Base-by-base conservation (phyloP, 2,329 filamentous ascomycete genomes). In the Aspergillus cejpii region DNA sequence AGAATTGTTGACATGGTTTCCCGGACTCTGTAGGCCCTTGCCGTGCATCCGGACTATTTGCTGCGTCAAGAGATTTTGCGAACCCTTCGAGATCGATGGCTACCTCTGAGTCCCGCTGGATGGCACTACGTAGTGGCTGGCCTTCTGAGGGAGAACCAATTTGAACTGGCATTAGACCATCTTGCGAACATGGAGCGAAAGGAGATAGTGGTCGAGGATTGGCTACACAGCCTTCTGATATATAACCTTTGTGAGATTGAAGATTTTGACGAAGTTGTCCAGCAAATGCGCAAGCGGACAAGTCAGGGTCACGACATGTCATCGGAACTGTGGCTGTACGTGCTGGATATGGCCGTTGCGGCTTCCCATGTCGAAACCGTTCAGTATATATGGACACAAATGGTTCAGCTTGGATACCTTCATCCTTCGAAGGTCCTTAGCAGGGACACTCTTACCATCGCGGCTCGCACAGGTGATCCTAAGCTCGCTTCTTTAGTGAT, bases 1-100 rank as follows among this genome's bases (percentile, higher is more conserved):
- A 17, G 31, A 19, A 5, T 19, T 6, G 2, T 19, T 34, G 31
- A 34, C 31, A 19, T 20, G 17, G 10, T 19, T 15, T 5, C 10
- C 10, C 15, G 8, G 17, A 31, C 21, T 15, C 3, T 12, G 5
- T 51, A 85, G 74, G 83, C 79, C 4, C 73, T 96, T 19, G 80
- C 86, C 0, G 79, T 92, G 6, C 92, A 97, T 62, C 87, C 91
- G 0, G 86, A 97, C 65, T 91, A 94, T 56, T 54, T 88, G 5
- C 70, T 92, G 19, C 81, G 89, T 27, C 77, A 79, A 42, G 75
- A 83, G 27, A 75, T 95, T 3, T 70, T 96, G 29, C 70, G 79
- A 43, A 81, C 83, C 44, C 57, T 74, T 37, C 79, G 80, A 57
- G 74, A 80, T 44, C 75, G 80, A 51, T 94, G 88, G 85, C 76